These are phyloP conservation scores for Ziziphus jujuba DNA, from an alignment of 306 rosid species.

Conservation along the genomic window DNA sequence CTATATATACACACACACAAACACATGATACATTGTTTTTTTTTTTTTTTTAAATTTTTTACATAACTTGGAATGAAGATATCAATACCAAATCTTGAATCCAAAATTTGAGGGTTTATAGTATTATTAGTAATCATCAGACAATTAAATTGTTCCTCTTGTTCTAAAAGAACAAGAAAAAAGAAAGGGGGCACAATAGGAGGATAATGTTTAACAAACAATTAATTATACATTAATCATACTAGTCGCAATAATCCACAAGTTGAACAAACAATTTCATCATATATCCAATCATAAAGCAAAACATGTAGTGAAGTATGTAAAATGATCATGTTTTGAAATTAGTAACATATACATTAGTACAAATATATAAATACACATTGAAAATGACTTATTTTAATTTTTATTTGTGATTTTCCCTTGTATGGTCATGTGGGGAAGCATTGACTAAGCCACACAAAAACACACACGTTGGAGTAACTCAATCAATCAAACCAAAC, in stretches of 20 bases:
- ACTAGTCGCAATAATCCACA: neutral
- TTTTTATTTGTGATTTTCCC: neutral
- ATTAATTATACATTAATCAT: neutral
- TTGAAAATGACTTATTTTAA: neutral
- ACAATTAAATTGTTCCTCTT: too few species aligned
- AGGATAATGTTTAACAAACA: too few species aligned
- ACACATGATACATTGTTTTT: too few species aligned
- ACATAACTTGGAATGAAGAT: too few species aligned
- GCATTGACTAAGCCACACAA: conserved; percentile 42
- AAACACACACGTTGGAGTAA: conserved; percentile 16
- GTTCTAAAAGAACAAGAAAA: too few species aligned
- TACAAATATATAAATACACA: neutral
- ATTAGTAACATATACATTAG: neutral
- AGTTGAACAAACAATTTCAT: conserved; percentile 12
- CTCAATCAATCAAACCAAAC: conserved; percentile 15
- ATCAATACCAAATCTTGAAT: too few species aligned
- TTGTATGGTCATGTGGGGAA: conserved; percentile 7
- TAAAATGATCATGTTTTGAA: neutral
- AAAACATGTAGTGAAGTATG: neutral
- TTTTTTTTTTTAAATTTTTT: too few species aligned
- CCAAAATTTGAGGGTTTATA: too few species aligned
- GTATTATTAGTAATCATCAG: too few species aligned
- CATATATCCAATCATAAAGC: conserved; percentile 2
- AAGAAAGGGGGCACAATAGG: too few species aligned
- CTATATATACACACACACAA: too few species aligned